Evolutionary conservation across 2,329 filamentous ascomycete species (phyloP).

Genomic region (Metarhizium humberi): DNA sequence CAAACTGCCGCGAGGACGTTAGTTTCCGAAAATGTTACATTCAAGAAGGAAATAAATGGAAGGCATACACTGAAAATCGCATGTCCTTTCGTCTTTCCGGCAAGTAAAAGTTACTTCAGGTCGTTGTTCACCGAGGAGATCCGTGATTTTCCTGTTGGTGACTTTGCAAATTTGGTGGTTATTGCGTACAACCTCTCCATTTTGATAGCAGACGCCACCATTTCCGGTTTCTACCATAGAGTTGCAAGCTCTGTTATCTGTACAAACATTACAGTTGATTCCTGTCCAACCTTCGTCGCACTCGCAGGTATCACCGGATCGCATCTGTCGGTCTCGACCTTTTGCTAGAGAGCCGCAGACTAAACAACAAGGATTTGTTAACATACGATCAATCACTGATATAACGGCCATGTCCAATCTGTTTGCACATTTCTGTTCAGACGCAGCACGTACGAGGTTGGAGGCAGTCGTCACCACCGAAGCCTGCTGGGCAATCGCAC

Average conservation of each 20-base stretch:
- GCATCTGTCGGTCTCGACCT: conserved; percentile 67
- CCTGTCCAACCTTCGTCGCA: conserved; percentile 93
- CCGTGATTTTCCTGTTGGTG: conserved; percentile 87
- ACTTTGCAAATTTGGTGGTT: conserved; percentile 98
- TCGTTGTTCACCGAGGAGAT: conserved; percentile 73
- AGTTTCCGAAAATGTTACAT: not conserved
- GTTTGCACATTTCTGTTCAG: not conserved
- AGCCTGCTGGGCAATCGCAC: conserved; percentile 85
- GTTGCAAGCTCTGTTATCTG: conserved; percentile 72
- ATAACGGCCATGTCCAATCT: not conserved
- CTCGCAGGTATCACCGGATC: conserved; percentile 62
- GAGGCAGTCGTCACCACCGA: conserved; percentile 89
- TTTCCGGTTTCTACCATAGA: conserved; percentile 75
- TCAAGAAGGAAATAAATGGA: conserved; percentile 6
- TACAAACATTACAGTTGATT: conserved; percentile 97
- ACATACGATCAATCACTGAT: not conserved
- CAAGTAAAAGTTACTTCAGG: conserved; percentile 95
- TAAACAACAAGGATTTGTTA: conserved; percentile 12
- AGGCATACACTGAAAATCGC: conserved; percentile 84
- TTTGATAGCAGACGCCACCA: conserved; percentile 84
- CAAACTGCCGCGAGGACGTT: conserved; percentile 52
- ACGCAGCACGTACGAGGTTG: conserved; percentile 51
- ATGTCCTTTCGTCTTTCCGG: conserved; percentile 61
- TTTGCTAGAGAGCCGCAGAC: conserved; percentile 83
- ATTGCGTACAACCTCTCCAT: conserved; percentile 81